Evolutionary conservation across 2,329 filamentous ascomycete genomes (phyloP).

Genomic region (Clonostachys solani): DNA sequence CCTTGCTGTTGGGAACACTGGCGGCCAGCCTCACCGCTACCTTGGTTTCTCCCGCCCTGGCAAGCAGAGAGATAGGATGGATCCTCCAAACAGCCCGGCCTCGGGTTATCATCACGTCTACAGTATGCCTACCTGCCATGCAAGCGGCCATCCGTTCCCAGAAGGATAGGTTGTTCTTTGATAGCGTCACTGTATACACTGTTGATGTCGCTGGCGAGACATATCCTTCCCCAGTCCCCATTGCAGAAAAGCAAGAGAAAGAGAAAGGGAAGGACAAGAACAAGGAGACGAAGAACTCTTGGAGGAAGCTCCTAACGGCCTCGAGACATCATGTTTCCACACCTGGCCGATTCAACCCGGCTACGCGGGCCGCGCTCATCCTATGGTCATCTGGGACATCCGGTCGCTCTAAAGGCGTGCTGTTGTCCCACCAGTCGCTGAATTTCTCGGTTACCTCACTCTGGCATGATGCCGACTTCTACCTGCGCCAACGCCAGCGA

Average conservation of each 20-base stretch:
- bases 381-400: constrained; percentile 59
- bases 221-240: constrained; percentile 12
- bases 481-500: constrained; percentile 26
- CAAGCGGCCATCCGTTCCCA: constrained; percentile 24
- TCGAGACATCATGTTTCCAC: constrained; percentile 36
- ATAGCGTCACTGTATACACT: constrained; percentile 55
- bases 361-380: constrained; percentile 53
- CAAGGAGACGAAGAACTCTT: constrained; percentile 21
- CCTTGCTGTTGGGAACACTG: constrained; percentile 26
- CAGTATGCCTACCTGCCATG: constrained; percentile 20
- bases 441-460: constrained; percentile 50
- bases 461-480: constrained; percentile 44
- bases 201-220: constrained; percentile 27
- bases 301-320: constrained; percentile 57
- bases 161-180: constrained; percentile 22
- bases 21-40: constrained; percentile 33
- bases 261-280: not conserved
- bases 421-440: constrained; percentile 64
- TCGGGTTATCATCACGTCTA: constrained; percentile 27
- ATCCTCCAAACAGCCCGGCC: constrained; percentile 33
- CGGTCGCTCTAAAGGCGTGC: constrained; percentile 70
- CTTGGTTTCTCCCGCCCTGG: constrained; percentile 31
- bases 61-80: constrained; percentile 31
- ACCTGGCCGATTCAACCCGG: constrained; percentile 25
- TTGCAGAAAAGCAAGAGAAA: not conserved